Conservation (phyloP, 495 filamentous ascomycete species). For the Poronia punctata region DNA sequence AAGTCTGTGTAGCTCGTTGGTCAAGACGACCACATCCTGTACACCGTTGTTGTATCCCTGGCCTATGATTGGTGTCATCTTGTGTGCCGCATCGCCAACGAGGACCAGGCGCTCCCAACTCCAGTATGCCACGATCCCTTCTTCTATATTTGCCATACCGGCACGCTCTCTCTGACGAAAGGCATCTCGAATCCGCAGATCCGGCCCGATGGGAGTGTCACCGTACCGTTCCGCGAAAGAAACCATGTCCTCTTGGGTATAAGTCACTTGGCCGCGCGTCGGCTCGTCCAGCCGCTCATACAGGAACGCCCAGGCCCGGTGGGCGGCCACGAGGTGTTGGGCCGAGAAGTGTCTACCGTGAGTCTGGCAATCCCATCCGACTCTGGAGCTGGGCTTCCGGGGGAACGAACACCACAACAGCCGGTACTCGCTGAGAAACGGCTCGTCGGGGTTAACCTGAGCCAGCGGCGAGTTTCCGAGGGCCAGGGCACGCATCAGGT, state of each 20-base stretch:
- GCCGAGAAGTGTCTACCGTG: constrained; percentile 14
- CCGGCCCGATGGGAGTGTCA: constrained; percentile 24
- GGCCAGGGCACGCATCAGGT: constrained; percentile 33
- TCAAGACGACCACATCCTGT: constrained; percentile 35
- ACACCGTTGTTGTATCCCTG: constrained; percentile 37
- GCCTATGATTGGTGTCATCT: constrained; percentile 34
- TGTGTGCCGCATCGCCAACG: constrained; percentile 39
- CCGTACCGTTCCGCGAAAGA: constrained; percentile 19
- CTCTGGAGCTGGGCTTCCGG: constrained; percentile 16
- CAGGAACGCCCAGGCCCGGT: constrained; percentile 31
- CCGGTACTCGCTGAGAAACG: constrained; percentile 24
- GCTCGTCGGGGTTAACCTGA: constrained; percentile 14
- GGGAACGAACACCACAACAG: constrained; percentile 21
- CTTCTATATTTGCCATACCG: constrained; percentile 32
- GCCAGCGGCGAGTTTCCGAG: constrained; percentile 16
- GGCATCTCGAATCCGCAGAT: constrained; percentile 30
- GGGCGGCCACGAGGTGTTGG: constrained; percentile 17
- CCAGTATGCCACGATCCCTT: constrained; percentile 34
- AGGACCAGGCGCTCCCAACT: constrained; percentile 32
- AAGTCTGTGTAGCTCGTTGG: constrained; percentile 29
- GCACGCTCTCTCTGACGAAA: constrained; percentile 20
- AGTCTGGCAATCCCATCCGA: constrained; percentile 12
- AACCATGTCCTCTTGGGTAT: constrained; percentile 30
- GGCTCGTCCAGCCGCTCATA: constrained; percentile 35
- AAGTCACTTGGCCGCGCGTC: constrained; percentile 32